phyloP scores from a whole-genome alignment of 805 yeast genomes.

The Starmerella riodocensis region DNA sequence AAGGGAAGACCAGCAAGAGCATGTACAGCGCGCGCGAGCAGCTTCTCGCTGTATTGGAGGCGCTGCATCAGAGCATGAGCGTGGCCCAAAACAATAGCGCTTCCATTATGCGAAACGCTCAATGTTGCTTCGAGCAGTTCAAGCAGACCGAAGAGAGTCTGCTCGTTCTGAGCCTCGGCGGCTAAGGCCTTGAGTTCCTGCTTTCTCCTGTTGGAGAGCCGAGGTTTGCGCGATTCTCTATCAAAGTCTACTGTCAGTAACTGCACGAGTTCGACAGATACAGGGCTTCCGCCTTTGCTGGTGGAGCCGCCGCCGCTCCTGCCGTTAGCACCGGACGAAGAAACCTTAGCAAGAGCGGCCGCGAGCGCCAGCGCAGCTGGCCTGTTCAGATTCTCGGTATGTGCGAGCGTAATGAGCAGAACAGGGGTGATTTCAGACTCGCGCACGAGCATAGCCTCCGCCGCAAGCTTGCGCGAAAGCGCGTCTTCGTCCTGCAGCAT shows the following conservation, averaged over 20 bases:
- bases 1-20: conserved; percentile 1
- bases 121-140: not conserved
- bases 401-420: not conserved
- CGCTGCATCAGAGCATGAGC: not conserved
- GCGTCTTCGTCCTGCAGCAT: conserved; percentile 7
- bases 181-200: not conserved
- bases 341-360: too few relatives aligned
- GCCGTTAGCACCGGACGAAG: too few relatives aligned
- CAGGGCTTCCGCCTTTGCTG: too few relatives aligned
- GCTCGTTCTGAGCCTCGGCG: not conserved
- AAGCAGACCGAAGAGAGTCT: not conserved
- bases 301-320: too few relatives aligned
- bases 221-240: conserved; percentile 1
- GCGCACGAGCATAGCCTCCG: conserved; percentile 2
- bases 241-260: conserved; percentile 1
- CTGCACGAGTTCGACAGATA: not conserved
- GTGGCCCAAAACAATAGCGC: not conserved
- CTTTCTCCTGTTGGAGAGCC: not conserved
- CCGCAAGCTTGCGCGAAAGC: conserved; percentile 8
- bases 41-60: conserved; percentile 7
- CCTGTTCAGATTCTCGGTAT: not conserved
- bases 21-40: conserved; percentile 1
- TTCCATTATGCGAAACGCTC: not conserved
- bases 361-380: not conserved
- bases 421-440: not conserved